Evolutionary conservation across 2,329 filamentous ascomycete genomes (phyloP), one percentile per base, ranked within the genome.

Genomic region (Periglandula ipomoeae): DNA sequence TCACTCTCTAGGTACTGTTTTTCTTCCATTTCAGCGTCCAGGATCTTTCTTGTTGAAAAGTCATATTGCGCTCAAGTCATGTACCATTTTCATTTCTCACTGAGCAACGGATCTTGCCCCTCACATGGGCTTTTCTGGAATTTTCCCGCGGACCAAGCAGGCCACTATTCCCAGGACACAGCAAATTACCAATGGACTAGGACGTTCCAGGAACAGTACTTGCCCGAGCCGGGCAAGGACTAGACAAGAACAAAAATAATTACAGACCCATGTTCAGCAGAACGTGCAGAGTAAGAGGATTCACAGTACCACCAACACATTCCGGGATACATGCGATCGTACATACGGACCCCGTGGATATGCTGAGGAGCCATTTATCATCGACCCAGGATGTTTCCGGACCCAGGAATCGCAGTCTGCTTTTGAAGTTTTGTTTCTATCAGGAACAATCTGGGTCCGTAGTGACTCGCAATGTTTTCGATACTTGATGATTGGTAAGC

Each of bases 1-100:
- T 76, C 74, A 61, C 73, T 78, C 63, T 71, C 75, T 70, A 81
- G 78, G 78, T 81, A 81, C 70, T 78, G 73, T 71, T 72, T 72
- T 73, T 70, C 65, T 65, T 71, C 70, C 64, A 57, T 59, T 64
- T 51, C 40, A 63, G 57, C 58, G 65, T 64, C 69, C 66, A 66
- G 71, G 69, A 65, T 7, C 2, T 35, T 2, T 4, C 11, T 7
- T 20, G 5, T 2, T 3, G 7, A 3, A 30, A 4, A 30, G 66
- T 35, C 44, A 51, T 55, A 47, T 50, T 44, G 26, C 45, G 42
- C 61, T 13, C n/a, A 37, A 47, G 46, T 47, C 23, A 30, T 55
- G 50, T 56, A 48, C n/a, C 20, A 2, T 47, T 42, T 37, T 20
- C 13, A 37, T 32, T 46, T 53, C 54, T 65, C 64, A 65, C 55